These are phyloP conservation scores for Angomonas ambiguus DNA, from an alignment of 208 protist genomes.

Conservation along the genomic window DNA sequence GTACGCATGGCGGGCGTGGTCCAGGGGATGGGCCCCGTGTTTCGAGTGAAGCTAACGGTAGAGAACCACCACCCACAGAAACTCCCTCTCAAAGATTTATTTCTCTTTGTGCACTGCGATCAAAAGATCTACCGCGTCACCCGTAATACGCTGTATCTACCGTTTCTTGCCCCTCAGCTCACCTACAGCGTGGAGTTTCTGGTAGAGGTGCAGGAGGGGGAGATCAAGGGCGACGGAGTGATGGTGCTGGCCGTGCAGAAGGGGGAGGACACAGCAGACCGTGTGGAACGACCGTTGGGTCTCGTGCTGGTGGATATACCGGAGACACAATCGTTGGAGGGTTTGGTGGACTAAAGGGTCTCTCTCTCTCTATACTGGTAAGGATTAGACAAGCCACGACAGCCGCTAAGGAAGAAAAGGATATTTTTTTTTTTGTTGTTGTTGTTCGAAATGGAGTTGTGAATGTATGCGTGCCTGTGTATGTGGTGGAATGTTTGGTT, in stretches of 20 bases:
- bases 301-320: conserved; percentile 80
- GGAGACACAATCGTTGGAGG: conserved; percentile 54
- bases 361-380: too few species aligned
- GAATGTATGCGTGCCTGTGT: too few species aligned
- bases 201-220: conserved; percentile 56
- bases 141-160: conserved; percentile 39
- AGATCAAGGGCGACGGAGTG: conserved; percentile 47
- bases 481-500: too few species aligned
- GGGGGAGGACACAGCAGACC: background rate
- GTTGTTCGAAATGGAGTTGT: background rate
- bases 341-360: conserved; percentile 21
- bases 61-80: conserved; percentile 80
- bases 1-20: conserved; percentile 60
- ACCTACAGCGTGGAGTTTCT: conserved; percentile 51
- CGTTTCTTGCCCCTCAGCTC: conserved; percentile 64
- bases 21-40: conserved; percentile 90
- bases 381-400: too few species aligned
- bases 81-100: conserved; percentile 43
- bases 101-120: conserved; percentile 56
- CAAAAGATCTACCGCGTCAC: conserved; percentile 50
- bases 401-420: too few species aligned
- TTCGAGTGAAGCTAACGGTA: conserved; percentile 79
- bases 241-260: conserved; percentile 57
- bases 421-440: background rate
- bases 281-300: conserved; percentile 33